phyloP scores from a whole-genome alignment of 2,329 filamentous ascomycete species.

The Coleophoma eucalyptorum region DNA sequence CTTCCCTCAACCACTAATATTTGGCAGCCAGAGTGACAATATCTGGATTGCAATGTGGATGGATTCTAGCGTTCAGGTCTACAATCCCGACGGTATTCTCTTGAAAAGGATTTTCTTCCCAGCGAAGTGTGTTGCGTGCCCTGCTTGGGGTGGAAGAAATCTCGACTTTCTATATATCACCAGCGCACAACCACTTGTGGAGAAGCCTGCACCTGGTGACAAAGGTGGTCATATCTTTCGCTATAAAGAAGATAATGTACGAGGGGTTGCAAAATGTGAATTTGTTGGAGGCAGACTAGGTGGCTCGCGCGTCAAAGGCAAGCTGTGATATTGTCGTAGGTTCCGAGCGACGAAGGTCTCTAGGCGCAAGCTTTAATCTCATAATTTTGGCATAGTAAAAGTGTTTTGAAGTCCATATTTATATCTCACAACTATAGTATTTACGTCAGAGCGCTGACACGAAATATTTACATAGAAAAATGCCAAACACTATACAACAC shows the following conservation, averaged over 20 bases:
- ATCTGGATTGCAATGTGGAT: neutral
- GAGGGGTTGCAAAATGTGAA: neutral
- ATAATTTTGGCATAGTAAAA: too few relatives aligned
- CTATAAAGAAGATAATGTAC: neutral
- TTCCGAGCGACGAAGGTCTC: too few relatives aligned
- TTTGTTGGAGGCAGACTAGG: neutral
- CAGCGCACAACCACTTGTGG: neutral
- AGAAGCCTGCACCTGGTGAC: neutral
- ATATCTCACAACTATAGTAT: too few relatives aligned
- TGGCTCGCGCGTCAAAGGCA: too few relatives aligned
- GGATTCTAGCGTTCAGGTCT: neutral
- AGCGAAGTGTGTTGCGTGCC: neutral
- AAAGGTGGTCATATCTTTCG: neutral
- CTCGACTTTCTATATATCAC: neutral
- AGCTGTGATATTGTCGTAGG: too few relatives aligned
- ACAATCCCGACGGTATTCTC: neutral
- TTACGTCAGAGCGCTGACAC: too few relatives aligned
- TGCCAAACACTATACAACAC: slow-evolving; percentile 6
- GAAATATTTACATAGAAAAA: too few relatives aligned
- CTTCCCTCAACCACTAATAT: neutral
- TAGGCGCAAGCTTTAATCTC: too few relatives aligned
- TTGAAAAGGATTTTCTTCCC: neutral
- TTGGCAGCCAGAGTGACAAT: neutral
- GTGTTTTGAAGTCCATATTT: too few relatives aligned
- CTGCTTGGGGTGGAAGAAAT: neutral